phyloP scores from a whole-genome alignment of 2,329 filamentous ascomycete genomes.

The Onygenales sp. region DNA sequence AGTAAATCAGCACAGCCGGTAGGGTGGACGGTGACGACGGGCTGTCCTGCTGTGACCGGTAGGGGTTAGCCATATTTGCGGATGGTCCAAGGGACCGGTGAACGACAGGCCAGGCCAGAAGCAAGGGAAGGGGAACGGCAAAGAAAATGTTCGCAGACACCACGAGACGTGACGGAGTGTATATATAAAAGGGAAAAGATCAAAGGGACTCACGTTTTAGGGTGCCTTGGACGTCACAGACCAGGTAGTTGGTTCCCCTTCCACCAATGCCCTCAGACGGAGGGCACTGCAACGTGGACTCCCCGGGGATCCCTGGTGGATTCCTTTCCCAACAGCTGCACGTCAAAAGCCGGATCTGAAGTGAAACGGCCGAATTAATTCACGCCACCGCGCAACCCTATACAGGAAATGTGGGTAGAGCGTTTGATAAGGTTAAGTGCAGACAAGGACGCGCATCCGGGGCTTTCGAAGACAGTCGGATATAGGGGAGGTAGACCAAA shows the following conservation, averaged over 20 bases:
- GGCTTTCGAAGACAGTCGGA: slow-evolving; percentile 11
- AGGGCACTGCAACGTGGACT: slow-evolving; percentile 2
- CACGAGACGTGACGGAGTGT: background rate
- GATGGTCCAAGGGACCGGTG: background rate
- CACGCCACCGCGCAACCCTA: background rate
- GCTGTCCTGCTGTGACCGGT: background rate
- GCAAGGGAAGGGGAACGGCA: no score
- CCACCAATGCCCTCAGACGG: slow-evolving; percentile 1
- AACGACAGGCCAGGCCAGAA: background rate
- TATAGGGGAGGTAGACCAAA: slow-evolving; percentile 28
- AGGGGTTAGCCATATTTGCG: slow-evolving; percentile 4
- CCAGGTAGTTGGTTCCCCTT: background rate
- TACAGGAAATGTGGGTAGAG: background rate
- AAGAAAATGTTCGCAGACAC: background rate
- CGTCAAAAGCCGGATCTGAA: background rate
- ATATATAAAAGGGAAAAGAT: background rate
- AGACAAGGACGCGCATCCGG: background rate
- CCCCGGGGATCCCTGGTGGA: background rate
- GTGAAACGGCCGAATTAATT: background rate
- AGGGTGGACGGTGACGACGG: background rate
- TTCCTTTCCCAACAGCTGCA: background rate
- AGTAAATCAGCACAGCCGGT: slow-evolving; percentile 4
- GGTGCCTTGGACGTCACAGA: background rate
- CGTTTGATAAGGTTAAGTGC: slow-evolving; percentile 6
- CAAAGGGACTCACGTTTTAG: slow-evolving; percentile 2